Conservation (phyloP, 2,329 filamentous ascomycete species). For the Monosporascus ibericus region DNA sequence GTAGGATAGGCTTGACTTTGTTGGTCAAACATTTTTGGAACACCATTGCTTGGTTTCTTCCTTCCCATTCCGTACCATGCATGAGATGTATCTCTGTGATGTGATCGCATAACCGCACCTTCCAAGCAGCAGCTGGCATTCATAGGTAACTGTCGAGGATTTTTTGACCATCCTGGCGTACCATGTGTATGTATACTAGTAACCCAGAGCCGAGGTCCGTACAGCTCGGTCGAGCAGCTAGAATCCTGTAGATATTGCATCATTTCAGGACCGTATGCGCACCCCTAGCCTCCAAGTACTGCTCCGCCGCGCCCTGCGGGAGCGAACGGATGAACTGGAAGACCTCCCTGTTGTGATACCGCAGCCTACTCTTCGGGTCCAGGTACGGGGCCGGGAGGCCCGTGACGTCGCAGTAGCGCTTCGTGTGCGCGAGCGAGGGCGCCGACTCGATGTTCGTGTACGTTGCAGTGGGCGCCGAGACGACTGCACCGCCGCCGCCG, state of each 20-base stretch:
- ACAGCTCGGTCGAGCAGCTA: too few relatives aligned
- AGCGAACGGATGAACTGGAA: conserved; percentile 77
- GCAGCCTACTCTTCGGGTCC: conserved; percentile 88
- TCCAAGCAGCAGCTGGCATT: too few relatives aligned
- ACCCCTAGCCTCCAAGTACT: conserved; percentile 81
- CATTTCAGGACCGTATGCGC: conserved; percentile 92
- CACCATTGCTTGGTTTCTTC: conserved; percentile 2
- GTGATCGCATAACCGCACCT: too few relatives aligned
- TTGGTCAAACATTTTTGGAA: conserved; percentile 63
- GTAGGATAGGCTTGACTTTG: conserved; percentile 96
- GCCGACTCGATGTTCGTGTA: conserved; percentile 97
- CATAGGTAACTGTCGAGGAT: too few relatives aligned
- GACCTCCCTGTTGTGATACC: conserved; percentile 90
- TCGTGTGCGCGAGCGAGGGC: conserved; percentile 76
- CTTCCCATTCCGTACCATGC: not conserved
- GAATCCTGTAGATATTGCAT: conserved; percentile 22
- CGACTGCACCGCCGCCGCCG: conserved; percentile 24
- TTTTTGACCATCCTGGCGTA: too few relatives aligned
- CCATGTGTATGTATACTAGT: too few relatives aligned
- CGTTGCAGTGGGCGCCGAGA: conserved; percentile 65
- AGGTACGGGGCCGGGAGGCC: conserved; percentile 86
- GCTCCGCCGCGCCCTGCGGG: conserved; percentile 77
- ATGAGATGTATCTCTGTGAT: too few relatives aligned
- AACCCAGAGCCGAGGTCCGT: too few relatives aligned
- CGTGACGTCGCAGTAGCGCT: conserved; percentile 93